Evolutionary conservation across 164 flowering plant species (phyloP), one percentile per base, ranked within the genome.

Genomic region (Macadamia integrifolia): DNA sequence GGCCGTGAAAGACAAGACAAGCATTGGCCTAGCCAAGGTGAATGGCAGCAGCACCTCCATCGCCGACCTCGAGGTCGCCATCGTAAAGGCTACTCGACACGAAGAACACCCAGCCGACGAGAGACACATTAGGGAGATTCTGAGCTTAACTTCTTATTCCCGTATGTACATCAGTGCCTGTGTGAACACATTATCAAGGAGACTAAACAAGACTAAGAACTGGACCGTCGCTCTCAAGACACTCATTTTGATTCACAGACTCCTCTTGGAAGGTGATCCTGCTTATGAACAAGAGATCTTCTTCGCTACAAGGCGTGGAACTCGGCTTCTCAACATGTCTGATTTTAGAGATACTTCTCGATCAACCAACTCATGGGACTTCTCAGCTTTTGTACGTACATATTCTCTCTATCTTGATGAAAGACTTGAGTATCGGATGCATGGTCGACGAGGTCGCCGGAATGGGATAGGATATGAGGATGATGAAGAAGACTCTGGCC

Each of bases 41-140:
- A 67, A 76, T 23, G 65, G 74, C 30, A 73, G 70, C 75, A 87
- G 91, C 78, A 72, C 77, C 71, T 68, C 85, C 79, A 71, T 88
- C 6, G 76, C 97, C 18, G 93, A 87, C 59, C 85, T 92, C 4
- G 90, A 92, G 13, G 92, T 94, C 2, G 95, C 97, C 40, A 81
- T 94, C 49, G 90, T 94, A 15, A 92, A 90, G 74, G 95, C 97
- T 6, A 94, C 97, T 13, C 74, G 97, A 18, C 98, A 94, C 65
- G 95, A 86, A 23, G 92, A 88, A 35, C 81, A 80, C 18, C 97
- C 97, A 0, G 79, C 97, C 1, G 84, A 82, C 3, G 97, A 94
- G 80, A 81, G 79, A 69, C 70, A 92, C 76, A 58, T 87, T 0
- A 72, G 80, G 6, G 87, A 83, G 61, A 80, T 94, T 58, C 59